Evolutionary conservation across 2,329 filamentous ascomycete genomes (phyloP).

Genomic region (Pezicula radicicola): DNA sequence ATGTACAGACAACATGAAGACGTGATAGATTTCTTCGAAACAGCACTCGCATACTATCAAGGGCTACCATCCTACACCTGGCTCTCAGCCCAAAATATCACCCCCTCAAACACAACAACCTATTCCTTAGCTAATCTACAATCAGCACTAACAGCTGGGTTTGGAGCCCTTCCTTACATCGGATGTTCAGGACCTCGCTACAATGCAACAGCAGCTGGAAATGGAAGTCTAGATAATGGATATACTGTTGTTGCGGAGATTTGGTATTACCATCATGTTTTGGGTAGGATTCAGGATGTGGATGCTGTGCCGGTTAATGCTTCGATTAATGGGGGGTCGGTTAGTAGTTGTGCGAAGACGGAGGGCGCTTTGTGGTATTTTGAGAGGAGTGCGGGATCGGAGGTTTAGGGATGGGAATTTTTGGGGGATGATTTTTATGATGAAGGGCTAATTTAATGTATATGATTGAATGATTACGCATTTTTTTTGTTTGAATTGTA

Average conservation of each 20-base stretch:
- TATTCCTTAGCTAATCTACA: constrained; percentile 54
- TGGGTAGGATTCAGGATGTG: constrained; percentile 52
- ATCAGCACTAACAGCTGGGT: constrained; percentile 43
- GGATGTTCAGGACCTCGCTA: constrained; percentile 59
- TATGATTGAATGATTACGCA: too few relatives aligned
- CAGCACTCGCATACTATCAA: constrained; percentile 54
- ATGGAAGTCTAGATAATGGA: constrained; percentile 51
- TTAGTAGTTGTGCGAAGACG: constrained; percentile 53
- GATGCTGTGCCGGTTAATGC: constrained; percentile 33
- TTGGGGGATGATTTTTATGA: background rate
- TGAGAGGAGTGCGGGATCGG: constrained; percentile 42
- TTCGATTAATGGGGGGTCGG: constrained; percentile 44
- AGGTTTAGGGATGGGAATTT: constrained; percentile 11
- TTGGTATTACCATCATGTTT: constrained; percentile 65
- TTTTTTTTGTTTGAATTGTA: too few relatives aligned
- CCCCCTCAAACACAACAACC: constrained; percentile 53
- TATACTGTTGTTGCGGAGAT: constrained; percentile 57
- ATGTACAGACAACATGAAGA: constrained; percentile 53
- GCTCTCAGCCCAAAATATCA: constrained; percentile 52
- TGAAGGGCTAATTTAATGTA: too few relatives aligned
- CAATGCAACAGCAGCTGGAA: constrained; percentile 57
- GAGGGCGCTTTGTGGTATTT: constrained; percentile 52
- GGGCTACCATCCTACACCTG: constrained; percentile 58
- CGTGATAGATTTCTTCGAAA: constrained; percentile 62
- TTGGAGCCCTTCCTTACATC: constrained; percentile 55